phyloP scores from a whole-genome alignment of 306 rosid genomes.

The Cucurbita pepo region DNA sequence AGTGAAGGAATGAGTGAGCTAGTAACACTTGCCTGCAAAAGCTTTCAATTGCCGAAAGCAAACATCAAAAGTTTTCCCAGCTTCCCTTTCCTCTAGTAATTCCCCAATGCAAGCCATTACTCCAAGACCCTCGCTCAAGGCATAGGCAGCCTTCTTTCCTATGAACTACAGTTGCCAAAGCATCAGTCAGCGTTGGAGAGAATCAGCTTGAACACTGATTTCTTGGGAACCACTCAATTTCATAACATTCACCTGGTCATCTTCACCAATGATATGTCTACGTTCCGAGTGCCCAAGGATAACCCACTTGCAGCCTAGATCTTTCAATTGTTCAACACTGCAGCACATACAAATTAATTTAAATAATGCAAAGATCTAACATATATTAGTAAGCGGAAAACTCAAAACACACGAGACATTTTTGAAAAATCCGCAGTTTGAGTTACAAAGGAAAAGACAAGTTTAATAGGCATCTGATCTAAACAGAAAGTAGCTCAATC shows the following conservation, averaged over 20 bases:
- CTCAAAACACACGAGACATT: not conserved
- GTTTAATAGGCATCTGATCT: not conserved
- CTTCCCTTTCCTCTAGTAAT: slow-evolving; percentile 78
- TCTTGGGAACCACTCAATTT: slow-evolving; percentile 7
- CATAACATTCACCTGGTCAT: slow-evolving; percentile 54
- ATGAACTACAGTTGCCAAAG: slow-evolving; percentile 53
- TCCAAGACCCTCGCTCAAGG: slow-evolving; percentile 82
- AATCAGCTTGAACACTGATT: slow-evolving; percentile 5
- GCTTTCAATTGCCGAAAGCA: slow-evolving; percentile 76
- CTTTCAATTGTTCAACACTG: slow-evolving; percentile 91
- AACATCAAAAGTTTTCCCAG: slow-evolving; percentile 89
- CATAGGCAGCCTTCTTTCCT: slow-evolving; percentile 97
- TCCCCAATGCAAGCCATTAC: slow-evolving; percentile 98
- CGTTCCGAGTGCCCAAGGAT: slow-evolving; percentile 98
- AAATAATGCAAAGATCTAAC: not conserved
- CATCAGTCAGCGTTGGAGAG: slow-evolving; percentile 13
- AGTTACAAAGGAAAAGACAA: not conserved
- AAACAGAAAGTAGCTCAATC: not conserved
- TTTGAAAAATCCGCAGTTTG: not conserved
- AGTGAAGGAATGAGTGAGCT: not conserved
- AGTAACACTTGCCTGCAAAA: slow-evolving; percentile 45
- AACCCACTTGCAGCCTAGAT: slow-evolving; percentile 86
- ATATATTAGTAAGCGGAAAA: not conserved
- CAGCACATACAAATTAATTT: slow-evolving; percentile 9
- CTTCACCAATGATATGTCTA: slow-evolving; percentile 90